Conservation (phyloP, 352 stramenopile genomes). For the Phytophthora vignae region DNA sequence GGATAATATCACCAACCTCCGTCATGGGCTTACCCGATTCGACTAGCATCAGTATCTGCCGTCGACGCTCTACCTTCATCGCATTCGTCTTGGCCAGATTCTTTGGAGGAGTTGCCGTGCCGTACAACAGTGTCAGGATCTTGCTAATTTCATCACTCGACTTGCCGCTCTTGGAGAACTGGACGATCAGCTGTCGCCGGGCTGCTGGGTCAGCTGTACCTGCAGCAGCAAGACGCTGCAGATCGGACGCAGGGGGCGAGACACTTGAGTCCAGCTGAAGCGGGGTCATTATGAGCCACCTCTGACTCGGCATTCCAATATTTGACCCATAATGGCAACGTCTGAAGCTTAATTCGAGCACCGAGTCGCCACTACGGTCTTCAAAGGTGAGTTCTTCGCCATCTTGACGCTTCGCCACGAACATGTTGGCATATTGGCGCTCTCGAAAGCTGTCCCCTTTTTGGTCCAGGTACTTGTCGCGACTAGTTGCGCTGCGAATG, state of each 20-base stretch:
- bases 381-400: neutral
- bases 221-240: neutral
- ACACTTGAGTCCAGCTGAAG: neutral
- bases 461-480: neutral
- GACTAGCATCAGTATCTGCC: neutral
- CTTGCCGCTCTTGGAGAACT: neutral
- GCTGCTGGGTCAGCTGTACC: neutral
- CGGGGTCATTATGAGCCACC: neutral
- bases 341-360: neutral
- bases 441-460: neutral
- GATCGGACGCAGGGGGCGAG: neutral
- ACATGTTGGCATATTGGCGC: neutral
- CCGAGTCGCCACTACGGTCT: neutral
- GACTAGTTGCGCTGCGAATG: neutral
- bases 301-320: neutral
- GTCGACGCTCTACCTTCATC: neutral
- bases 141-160: neutral
- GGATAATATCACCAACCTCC: too few species aligned
- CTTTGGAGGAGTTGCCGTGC: neutral
- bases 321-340: neutral
- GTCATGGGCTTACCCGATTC: too few species aligned
- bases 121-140: neutral
- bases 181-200: neutral
- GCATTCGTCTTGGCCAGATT: neutral
- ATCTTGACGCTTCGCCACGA: neutral